These are phyloP conservation scores for Emmonsia crescens DNA, from an alignment of 2,329 filamentous ascomycete genomes.

Conservation along the genomic window DNA sequence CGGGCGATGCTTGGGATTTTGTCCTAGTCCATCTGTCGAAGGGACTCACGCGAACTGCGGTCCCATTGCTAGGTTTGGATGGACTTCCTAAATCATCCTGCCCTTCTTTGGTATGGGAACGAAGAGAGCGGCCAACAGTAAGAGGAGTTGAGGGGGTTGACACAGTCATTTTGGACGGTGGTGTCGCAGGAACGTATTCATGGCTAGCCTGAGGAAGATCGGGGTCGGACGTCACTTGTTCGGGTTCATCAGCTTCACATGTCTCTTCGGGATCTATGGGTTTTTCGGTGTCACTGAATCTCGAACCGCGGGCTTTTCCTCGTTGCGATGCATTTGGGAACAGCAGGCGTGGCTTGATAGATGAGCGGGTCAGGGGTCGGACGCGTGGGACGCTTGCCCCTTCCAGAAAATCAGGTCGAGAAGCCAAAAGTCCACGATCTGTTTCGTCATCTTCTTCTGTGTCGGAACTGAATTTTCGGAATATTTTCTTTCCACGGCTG, in stretches of 20 bases:
- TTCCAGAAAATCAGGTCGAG: conserved; percentile 30
- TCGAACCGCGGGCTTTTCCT: conserved; percentile 16
- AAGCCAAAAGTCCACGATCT: conserved; percentile 33
- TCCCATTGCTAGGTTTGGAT: conserved; percentile 16
- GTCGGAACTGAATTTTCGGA: conserved; percentile 43
- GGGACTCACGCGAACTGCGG: conserved; percentile 26
- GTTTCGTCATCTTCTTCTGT: conserved; percentile 29
- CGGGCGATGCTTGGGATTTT: conserved; percentile 16
- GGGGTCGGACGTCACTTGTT: neutral
- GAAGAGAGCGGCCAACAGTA: conserved; percentile 24
- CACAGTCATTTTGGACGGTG: conserved; percentile 14
- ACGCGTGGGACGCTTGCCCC: conserved; percentile 19
- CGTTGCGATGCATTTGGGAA: conserved; percentile 41
- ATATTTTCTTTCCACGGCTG: conserved; percentile 53
- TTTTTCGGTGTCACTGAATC: conserved; percentile 41
- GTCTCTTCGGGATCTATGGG: conserved; percentile 45
- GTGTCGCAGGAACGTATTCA: conserved; percentile 15
- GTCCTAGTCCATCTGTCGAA: conserved; percentile 33
- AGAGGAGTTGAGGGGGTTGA: conserved; percentile 23
- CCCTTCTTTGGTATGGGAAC: conserved; percentile 21
- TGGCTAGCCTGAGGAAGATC: neutral
- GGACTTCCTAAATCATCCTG: conserved; percentile 18
- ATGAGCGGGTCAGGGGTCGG: conserved; percentile 46
- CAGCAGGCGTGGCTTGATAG: conserved; percentile 50
- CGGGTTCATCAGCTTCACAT: conserved; percentile 9